Evolutionary conservation across 2,329 filamentous ascomycete species (phyloP), one percentile per base, ranked within the genome.

Genomic region (Exophiala spinifera): DNA sequence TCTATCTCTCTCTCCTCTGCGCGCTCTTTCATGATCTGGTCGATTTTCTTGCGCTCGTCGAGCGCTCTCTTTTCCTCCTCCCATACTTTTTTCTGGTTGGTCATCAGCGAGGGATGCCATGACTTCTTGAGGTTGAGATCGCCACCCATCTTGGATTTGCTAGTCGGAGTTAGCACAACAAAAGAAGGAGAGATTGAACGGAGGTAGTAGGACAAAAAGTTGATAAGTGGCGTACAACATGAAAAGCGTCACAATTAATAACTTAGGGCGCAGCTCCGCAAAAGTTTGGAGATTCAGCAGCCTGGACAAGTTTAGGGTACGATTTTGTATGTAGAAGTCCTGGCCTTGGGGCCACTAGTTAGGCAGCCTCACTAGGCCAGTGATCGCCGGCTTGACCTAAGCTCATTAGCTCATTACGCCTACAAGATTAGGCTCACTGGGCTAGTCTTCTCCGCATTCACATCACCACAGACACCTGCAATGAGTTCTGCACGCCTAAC

Each of bases 1-100:
- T 96, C 90, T 62, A 96, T 88, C 45, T 88, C 86, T 44, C 91
- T 85, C 75, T 99, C 95, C 70, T 97, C 91, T 63, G 91, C 90
- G 62, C 95, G 86, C 73, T 99, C 94, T 67, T 95, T 91, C 66
- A 91, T 84, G 58, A 95, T 86, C 67, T 94, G 89, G 55, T 95
- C 90, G 59, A 91, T 95, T 63, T 88, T 87, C 71, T 97, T 97
- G 72, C 94, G 87, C 78, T 99, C 94, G 49, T 94, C 89, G 11
- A 99, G 83, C 3, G 92, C 94, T 63, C 90, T 89, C 70, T 94
- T 86, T 69, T 97, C 91, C 71, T 95, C 89, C 59, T 92, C 85
- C 84, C 89, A 96, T 63, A 96, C 91, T 70, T 83, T 84, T 71
- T 84, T 84, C 77, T 95, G 94, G 72, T 99, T 99, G 76, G 86